Percentiles rank a stretch among this genome's conserved stretches.
These are phyloP conservation scores for Linnemannia exigua DNA, from an alignment of 192 early-diverging fungal species.

Conservation along the genomic window DNA sequence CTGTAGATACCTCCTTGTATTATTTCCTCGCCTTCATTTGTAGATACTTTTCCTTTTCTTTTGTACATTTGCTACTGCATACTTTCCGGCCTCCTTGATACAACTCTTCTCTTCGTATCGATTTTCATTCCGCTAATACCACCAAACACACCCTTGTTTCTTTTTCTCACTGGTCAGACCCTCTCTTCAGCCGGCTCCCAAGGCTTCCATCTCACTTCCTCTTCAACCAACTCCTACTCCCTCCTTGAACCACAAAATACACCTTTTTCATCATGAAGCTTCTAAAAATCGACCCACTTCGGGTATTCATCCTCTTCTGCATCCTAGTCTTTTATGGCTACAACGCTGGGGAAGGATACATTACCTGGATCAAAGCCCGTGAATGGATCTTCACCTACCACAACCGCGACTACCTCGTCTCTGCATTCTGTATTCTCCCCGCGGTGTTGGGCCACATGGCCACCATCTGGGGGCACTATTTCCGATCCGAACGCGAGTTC, in stretches of 20 bases:
- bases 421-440: conserved; percentile 25
- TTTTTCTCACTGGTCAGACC: not conserved
- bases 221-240: not conserved
- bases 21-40: not conserved
- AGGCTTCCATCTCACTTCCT: too few species aligned
- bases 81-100: not conserved
- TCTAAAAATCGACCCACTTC: conserved; percentile 8
- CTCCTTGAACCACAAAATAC: not conserved
- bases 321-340: conserved; percentile 13
- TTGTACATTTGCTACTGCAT: not conserved
- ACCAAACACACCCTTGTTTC: not conserved
- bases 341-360: conserved; percentile 12
- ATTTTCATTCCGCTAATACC: not conserved
- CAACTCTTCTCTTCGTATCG: not conserved
- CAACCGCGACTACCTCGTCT: conserved; percentile 35
- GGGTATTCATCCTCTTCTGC: conserved; percentile 24
- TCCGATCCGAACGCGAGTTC: conserved; percentile 46
- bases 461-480: conserved; percentile 54
- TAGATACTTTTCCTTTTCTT: not conserved
- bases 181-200: not conserved
- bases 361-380: conserved; percentile 34
- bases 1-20: not conserved
- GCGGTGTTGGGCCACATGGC: conserved; percentile 32
- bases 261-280: conserved; percentile 4
- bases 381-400: conserved; percentile 43